These are phyloP conservation scores for Onygenales sp. DNA, from an alignment of 2,329 filamentous ascomycete genomes.

Conservation along the genomic window DNA sequence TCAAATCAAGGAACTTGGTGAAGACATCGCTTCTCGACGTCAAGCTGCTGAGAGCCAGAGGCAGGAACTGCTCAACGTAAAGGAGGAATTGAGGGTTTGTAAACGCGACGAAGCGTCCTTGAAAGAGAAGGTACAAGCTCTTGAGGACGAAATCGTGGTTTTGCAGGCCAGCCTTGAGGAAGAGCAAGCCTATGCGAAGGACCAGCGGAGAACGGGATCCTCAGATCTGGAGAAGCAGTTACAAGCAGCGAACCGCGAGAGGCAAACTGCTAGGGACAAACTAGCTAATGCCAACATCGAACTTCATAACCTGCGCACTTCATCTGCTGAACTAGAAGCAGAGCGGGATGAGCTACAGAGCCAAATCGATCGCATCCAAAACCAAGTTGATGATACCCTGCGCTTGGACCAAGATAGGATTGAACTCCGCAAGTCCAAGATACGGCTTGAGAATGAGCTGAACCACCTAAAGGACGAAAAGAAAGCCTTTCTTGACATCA, in stretches of 20 bases:
- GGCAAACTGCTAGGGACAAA: constrained; percentile 54
- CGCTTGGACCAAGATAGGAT: constrained; percentile 59
- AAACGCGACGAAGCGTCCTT: constrained; percentile 54
- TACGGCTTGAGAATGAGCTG: constrained; percentile 59
- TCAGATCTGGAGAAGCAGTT: constrained; percentile 51
- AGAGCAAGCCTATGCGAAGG: constrained; percentile 52
- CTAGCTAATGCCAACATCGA: constrained; percentile 51
- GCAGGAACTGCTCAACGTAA: constrained; percentile 54
- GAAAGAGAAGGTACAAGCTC: constrained; percentile 53
- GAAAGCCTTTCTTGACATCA: constrained; percentile 46
- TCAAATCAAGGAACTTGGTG: constrained; percentile 66
- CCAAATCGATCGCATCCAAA: constrained; percentile 47
- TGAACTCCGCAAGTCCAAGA: constrained; percentile 57
- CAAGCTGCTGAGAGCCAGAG: constrained; percentile 56
- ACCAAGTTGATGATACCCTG: constrained; percentile 49
- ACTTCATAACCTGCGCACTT: constrained; percentile 48
- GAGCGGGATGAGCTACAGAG: constrained; percentile 59
- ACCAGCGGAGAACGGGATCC: constrained; percentile 48
- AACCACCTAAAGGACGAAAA: constrained; percentile 58
- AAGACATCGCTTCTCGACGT: constrained; percentile 59
- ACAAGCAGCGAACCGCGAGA: constrained; percentile 49
- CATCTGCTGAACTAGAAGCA: constrained; percentile 49
- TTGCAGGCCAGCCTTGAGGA: constrained; percentile 58
- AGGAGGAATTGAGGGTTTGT: constrained; percentile 61
- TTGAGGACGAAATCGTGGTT: constrained; percentile 70